These are phyloP conservation scores for Pichia sp. DNA, from an alignment of 1,139 yeast genomes.

Conservation along the genomic window DNA sequence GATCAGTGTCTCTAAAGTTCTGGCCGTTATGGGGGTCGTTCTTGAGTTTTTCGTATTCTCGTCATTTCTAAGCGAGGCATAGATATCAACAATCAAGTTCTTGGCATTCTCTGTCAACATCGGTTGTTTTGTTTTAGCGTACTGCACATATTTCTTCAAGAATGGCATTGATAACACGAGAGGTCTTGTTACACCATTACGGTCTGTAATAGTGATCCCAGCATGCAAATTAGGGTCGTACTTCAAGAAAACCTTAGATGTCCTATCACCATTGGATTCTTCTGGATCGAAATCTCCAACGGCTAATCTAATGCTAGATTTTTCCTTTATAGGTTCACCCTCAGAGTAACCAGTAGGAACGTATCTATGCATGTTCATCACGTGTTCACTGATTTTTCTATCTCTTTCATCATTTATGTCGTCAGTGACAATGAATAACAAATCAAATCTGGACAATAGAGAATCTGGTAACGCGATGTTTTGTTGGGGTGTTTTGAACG, in stretches of 20 bases:
- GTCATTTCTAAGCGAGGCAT: constrained; percentile 81
- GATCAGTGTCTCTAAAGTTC: constrained; percentile 93
- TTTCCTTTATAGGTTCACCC: constrained; percentile 92
- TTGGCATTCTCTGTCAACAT: constrained; percentile 75
- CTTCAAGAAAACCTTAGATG: constrained; percentile 35
- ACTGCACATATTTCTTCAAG: constrained; percentile 86
- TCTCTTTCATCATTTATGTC: constrained; percentile 85
- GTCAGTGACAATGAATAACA: constrained; percentile 92
- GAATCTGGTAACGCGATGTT: constrained; percentile 98
- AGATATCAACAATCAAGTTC: constrained; percentile 73
- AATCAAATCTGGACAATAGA: constrained; percentile 90
- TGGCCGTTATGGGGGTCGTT: constrained; percentile 95
- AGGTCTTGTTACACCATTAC: constrained; percentile 41
- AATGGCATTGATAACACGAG: constrained; percentile 77
- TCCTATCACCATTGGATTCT: constrained; percentile 13
- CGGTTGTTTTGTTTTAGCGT: constrained; percentile 90
- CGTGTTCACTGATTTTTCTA: constrained; percentile 89
- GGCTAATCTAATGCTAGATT: constrained; percentile 62
- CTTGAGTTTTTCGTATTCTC: constrained; percentile 69
- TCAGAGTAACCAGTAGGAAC: constrained; percentile 85
- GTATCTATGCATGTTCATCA: constrained; percentile 87
- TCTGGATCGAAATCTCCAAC: constrained; percentile 54
- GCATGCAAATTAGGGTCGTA: constrained; percentile 81
- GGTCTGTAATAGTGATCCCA: constrained; percentile 48
- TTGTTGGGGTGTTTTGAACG: constrained; percentile 93